Base-by-base conservation (phyloP, 2,329 filamentous ascomycete species). In the Cercospora nicotianae region DNA sequence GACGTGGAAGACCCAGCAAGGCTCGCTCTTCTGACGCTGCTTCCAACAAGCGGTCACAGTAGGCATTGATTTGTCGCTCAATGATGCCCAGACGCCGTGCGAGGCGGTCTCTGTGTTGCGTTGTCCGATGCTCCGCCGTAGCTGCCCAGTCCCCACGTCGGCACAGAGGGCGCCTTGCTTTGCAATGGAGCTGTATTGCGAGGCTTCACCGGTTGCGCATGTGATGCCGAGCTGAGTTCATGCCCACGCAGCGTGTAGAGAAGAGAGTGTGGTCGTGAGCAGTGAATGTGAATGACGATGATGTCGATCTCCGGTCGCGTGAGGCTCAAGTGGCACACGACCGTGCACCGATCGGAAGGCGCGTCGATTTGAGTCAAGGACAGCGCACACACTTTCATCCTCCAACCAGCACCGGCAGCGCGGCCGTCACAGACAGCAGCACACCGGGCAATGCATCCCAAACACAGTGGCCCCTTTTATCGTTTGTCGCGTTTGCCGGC, bases 401-500 rank as follows among this genome's bases (percentile, higher is more conserved):
- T 61, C 59, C 33, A 61, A 61, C 59, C 59, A 61, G 23, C 33
- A 58, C 53, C 53, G 53, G 53, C 53, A 30, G 53, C 53, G 28
- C 53, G 28, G 23, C 53, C 53, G 53, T 57, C 53, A 31, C 30
- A 16, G 26, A 58, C 26, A 30, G 26, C 36, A 28, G 9, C 59
- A 45, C 39, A n/a, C 36, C 20, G 23, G 18, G 36, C 33, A 42
- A 13, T 18, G 12, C 59, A 53, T 63, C 16, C 48, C 61, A 31
- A 33, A 55, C 61, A 55, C 61, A 18, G 45, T 53, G 26, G 20
- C 26, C 30, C n/a, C 61, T 30, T 63, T 55, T 63, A 45, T 20
- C 61, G 30, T 63, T 55, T 55, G 61, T 63, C 61, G 62, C 62
- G 62, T 58, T 39, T 64, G 48, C 51, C 62, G 61, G 62, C 33